A percentile compares a stretch with the other conserved stretches of the same genome.
These are phyloP conservation scores for Penicillium taxi DNA, from an alignment of 495 filamentous ascomycete genomes.

Conservation along the genomic window DNA sequence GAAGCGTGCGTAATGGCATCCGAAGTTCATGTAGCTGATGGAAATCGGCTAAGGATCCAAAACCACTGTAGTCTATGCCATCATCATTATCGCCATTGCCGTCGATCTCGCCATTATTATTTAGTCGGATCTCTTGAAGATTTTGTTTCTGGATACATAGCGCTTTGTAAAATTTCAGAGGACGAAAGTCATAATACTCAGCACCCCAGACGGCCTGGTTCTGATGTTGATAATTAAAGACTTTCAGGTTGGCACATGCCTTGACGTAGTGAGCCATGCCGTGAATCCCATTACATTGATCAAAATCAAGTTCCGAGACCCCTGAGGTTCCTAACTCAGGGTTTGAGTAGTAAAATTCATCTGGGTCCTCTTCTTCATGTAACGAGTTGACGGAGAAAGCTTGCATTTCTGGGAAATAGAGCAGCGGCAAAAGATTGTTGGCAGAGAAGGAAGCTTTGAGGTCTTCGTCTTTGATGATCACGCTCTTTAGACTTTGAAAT, in stretches of 20 bases:
- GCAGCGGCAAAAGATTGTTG: conserved; percentile 6
- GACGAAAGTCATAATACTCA: conserved; percentile 1
- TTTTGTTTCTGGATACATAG: conserved; percentile 12
- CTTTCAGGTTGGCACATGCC: conserved; percentile 9
- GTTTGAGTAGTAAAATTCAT: not conserved
- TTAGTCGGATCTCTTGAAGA: conserved; percentile 9
- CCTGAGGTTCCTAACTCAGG: conserved; percentile 1
- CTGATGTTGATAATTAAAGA: conserved; percentile 12
- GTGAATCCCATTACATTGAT: conserved; percentile 2
- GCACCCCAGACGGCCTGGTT: conserved; percentile 6
- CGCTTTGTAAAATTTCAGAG: conserved; percentile 5
- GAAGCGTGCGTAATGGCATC: conserved; percentile 6
- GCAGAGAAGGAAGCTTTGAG: not conserved
- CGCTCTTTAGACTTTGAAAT: conserved; percentile 5
- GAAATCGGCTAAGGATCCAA: conserved; percentile 11
- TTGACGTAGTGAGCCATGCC: conserved; percentile 9
- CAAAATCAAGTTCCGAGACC: conserved; percentile 1
- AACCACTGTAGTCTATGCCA: not conserved
- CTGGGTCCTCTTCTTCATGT: not conserved
- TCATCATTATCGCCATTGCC: not conserved
- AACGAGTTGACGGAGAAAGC: not conserved
- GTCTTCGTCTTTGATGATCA: not conserved
- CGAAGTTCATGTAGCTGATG: conserved; percentile 9
- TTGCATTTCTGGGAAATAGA: conserved; percentile 9
- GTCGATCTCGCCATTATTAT: conserved; percentile 4